Evolutionary conservation across 768 basidiomycete genomes (phyloP).

Genomic region (Panus rudis): DNA sequence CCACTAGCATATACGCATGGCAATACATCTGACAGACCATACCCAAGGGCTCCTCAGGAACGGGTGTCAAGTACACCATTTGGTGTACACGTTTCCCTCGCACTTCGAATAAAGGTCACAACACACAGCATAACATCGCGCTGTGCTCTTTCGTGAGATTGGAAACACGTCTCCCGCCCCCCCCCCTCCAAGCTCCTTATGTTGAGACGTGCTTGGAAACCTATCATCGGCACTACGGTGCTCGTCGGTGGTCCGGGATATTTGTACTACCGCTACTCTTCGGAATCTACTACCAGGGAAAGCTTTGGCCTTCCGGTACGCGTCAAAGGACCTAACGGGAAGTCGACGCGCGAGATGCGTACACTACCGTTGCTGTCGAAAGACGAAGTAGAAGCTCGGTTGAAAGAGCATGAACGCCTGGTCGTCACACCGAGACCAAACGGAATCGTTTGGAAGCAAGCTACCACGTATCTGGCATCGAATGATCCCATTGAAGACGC

Average conservation of each 20-base stretch:
- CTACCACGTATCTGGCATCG: conserved; percentile 72
- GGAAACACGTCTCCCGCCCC: too few species aligned
- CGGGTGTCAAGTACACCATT: too few species aligned
- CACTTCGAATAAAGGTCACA: too few species aligned
- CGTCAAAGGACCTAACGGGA: conserved; percentile 52
- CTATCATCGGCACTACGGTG: conserved; percentile 47
- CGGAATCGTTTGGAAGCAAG: conserved; percentile 64
- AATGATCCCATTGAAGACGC: conserved; percentile 94
- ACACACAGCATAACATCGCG: too few species aligned
- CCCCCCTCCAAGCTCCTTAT: too few species aligned
- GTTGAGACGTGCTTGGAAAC: conserved; percentile 65
- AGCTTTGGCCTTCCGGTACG: conserved; percentile 57
- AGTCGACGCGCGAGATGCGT: conserved; percentile 44
- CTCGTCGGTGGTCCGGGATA: conserved; percentile 54
- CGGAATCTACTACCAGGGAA: conserved; percentile 21
- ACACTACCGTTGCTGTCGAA: conserved; percentile 51
- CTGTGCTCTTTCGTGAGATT: too few species aligned
- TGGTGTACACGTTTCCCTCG: too few species aligned
- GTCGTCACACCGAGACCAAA: conserved; percentile 41
- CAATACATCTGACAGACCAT: too few species aligned
- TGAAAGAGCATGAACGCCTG: conserved; percentile 45
- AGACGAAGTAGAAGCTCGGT: conserved; percentile 46
- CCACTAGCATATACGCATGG: too few species aligned
- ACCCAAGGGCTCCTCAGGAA: too few species aligned
- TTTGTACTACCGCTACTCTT: conserved; percentile 43